Conservation (phyloP, 768 basidiomycete species). For the Phylloporus rhodoxanthus region DNA sequence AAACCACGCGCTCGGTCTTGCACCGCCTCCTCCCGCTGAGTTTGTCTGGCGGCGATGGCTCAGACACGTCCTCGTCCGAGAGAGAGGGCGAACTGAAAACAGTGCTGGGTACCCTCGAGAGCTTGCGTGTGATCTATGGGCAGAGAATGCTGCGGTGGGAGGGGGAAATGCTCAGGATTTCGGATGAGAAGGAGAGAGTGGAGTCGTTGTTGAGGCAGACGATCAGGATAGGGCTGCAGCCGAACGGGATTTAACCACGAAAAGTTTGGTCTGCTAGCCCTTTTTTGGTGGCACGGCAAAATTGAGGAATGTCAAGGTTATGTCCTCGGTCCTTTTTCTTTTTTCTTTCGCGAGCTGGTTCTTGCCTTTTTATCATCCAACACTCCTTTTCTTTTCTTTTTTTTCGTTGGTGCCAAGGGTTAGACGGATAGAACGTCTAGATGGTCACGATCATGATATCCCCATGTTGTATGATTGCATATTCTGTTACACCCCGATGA, state of each 20-base stretch:
- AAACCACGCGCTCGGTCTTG: constrained; percentile 44
- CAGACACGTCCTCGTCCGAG: constrained; percentile 45
- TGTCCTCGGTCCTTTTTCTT: not conserved
- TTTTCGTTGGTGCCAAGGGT: not conserved
- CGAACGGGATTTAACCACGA: constrained; percentile 12
- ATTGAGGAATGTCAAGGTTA: not conserved
- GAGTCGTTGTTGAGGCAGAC: constrained; percentile 63
- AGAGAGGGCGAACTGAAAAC: constrained; percentile 62
- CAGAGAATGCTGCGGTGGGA: constrained; percentile 63
- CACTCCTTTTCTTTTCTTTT: not conserved
- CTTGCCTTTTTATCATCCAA: too few relatives aligned
- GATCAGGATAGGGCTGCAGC: constrained; percentile 38
- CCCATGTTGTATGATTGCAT: not conserved
- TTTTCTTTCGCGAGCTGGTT: not conserved
- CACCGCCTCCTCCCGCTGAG: constrained; percentile 38
- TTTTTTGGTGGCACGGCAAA: not conserved
- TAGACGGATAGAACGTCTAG: not conserved
- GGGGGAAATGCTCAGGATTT: constrained; percentile 61
- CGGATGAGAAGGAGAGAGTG: constrained; percentile 62
- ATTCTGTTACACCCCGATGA: not conserved
- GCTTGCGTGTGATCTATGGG: constrained; percentile 60
- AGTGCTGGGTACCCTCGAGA: constrained; percentile 59
- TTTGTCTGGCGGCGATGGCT: constrained; percentile 48
- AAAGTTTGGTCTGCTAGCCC: too few relatives aligned
- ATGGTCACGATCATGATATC: not conserved